Evolutionary conservation across 2,329 filamentous ascomycete genomes (phyloP).

Genomic region (Nothopassalora personata): DNA sequence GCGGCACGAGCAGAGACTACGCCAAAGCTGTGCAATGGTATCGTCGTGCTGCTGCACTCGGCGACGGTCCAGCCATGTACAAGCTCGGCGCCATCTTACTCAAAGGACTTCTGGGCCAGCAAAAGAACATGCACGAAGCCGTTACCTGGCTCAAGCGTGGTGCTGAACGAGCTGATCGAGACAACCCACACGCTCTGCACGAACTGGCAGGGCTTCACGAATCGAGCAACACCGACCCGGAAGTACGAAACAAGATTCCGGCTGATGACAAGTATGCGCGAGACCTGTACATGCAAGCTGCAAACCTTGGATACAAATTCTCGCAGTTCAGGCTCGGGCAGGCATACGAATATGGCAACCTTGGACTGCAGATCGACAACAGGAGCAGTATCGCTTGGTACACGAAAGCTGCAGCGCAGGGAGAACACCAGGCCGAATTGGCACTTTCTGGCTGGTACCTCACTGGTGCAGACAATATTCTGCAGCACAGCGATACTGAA

Average conservation of each 20-base stretch:
- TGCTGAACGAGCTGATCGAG: slow-evolving; percentile 76
- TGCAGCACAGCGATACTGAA: slow-evolving; percentile 90
- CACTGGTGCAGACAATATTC: slow-evolving; percentile 79
- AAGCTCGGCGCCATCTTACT: slow-evolving; percentile 95
- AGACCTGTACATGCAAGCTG: slow-evolving; percentile 78
- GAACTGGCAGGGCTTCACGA: slow-evolving; percentile 67
- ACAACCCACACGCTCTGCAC: slow-evolving; percentile 93
- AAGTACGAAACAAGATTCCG: slow-evolving; percentile 63
- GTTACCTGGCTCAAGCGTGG: slow-evolving; percentile 90
- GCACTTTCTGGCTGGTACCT: slow-evolving; percentile 62
- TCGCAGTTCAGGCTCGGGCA: slow-evolving; percentile 85
- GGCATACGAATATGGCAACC: slow-evolving; percentile 80
- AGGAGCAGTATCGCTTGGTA: slow-evolving; percentile 90
- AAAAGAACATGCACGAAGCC: slow-evolving; percentile 74
- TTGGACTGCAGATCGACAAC: slow-evolving; percentile 78
- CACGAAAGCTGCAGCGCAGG: slow-evolving; percentile 80
- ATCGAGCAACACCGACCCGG: slow-evolving; percentile 51
- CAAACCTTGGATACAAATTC: slow-evolving; percentile 87
- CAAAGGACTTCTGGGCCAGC: slow-evolving; percentile 88
- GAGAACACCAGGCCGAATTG: slow-evolving; percentile 84
- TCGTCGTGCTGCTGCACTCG: slow-evolving; percentile 81
- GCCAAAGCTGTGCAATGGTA: slow-evolving; percentile 98
- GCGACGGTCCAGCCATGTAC: slow-evolving; percentile 93
- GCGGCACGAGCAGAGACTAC: slow-evolving; percentile 84
- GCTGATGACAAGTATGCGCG: slow-evolving; percentile 77